Conservation (phyloP, 805 yeast species). For the Candida palmyrensis region DNA sequence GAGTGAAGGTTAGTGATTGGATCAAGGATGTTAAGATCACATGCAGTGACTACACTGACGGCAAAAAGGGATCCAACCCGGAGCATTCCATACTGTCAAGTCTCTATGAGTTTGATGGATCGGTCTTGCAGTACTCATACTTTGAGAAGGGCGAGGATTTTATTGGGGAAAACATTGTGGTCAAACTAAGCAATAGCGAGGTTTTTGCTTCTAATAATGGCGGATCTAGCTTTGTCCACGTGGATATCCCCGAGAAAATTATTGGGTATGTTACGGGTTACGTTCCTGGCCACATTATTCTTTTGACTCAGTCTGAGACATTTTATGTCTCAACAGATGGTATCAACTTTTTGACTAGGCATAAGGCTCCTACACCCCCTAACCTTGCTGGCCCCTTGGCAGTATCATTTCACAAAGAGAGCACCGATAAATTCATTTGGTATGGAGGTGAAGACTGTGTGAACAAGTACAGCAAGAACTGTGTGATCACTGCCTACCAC, state of each 20-base stretch:
- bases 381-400: conserved; percentile 30
- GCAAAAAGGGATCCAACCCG: conserved; percentile 1
- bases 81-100: conserved; percentile 9
- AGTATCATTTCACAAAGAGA: conserved; percentile 58
- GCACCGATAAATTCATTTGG: conserved; percentile 59
- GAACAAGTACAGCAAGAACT: conserved; percentile 33
- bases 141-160: conserved; percentile 43
- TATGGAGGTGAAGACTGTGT: conserved; percentile 60
- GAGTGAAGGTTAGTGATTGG: conserved; percentile 18
- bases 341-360: conserved; percentile 48
- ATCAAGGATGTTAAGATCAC: conserved; percentile 23
- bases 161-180: conserved; percentile 43
- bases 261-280: conserved; percentile 45
- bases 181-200: conserved; percentile 47
- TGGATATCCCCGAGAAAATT: conserved; percentile 28
- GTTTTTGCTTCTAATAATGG: conserved; percentile 58
- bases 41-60: conserved; percentile 26
- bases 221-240: conserved; percentile 36
- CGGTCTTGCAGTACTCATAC: conserved; percentile 52
- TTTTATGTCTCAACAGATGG: conserved; percentile 64
- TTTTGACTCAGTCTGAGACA: conserved; percentile 43
- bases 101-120: conserved; percentile 48
- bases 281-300: conserved; percentile 50
- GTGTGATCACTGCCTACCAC: conserved; percentile 54
- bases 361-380: conserved; percentile 49